Base-by-base conservation (phyloP, 108 stramenopile species). In the Bacterosira constricta region DNA sequence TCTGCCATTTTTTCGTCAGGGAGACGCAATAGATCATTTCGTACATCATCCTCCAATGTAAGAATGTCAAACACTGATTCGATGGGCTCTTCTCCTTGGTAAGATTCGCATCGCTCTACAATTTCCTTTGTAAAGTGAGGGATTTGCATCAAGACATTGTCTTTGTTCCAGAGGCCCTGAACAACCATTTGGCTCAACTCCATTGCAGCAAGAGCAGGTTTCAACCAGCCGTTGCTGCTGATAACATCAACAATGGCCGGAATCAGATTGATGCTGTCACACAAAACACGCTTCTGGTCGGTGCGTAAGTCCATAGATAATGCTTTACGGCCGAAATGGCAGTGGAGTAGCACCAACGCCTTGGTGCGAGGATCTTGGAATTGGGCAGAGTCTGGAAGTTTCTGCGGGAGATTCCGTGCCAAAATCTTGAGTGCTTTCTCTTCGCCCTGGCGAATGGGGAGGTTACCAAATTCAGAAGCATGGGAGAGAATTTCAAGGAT, bases 141-240 rank as follows among this genome's bases (percentile, higher is more conserved):
- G 42, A 99, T 90, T 77, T 95, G 94, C 70, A 94, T 85, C 47
- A 97, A 74, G 8, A 89, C 83, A 73, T 95, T 76, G 68, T 98
- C 99, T 61, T 88, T 92, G 65, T 90, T 96, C 98, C 97, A 98
- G 13, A 96, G 79, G 27, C 96, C 98, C 73, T 99, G 98, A 18
- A 98, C 96, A 57, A 99, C 86, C 97, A 97, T 97, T 70, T 99
- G 98, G 49, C 94, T 94, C 10, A 99, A 77, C 77, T 99, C 98
- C 99, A 99, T 99, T 12, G 97, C 97, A 47, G 93, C 97, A 26
- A 99, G 81, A 12, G 98, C 97, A 23, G 98, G 97, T 74, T 95
- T 96, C 42, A 98, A 84, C 97, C 97, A 98, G 5, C 98, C 94
- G 68, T 96, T 95, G 71, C 96, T 96, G 38, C 96, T 95, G 39